Evolutionary conservation across 2,329 filamentous ascomycete species (phyloP).

Genomic region (Cryphonectria radicalis): DNA sequence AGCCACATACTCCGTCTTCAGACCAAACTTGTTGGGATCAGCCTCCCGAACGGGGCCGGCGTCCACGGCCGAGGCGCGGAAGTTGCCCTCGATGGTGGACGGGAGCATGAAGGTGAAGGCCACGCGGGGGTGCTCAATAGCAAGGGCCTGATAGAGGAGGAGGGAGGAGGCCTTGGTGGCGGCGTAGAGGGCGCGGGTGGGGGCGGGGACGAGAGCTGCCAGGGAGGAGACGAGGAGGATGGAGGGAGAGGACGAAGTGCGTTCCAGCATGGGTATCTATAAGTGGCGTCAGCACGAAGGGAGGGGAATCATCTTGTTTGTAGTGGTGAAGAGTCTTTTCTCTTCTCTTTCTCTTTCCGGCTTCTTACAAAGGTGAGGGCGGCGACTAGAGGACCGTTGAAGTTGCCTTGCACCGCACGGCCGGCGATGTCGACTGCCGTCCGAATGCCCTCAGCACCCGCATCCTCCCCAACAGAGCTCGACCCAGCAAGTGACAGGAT

Average conservation of each 20-base stretch:
- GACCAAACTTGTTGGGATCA: slow-evolving; percentile 37
- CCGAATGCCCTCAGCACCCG: slow-evolving; percentile 32
- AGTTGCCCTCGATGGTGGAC: slow-evolving; percentile 41
- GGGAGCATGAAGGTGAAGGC: slow-evolving; percentile 39
- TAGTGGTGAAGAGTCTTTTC: background rate
- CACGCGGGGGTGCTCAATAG: slow-evolving; percentile 40
- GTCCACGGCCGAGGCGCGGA: slow-evolving; percentile 41
- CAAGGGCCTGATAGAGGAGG: slow-evolving; percentile 40
- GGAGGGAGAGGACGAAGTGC: slow-evolving; percentile 34
- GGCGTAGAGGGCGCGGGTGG: slow-evolving; percentile 40
- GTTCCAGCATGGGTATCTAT: slow-evolving; percentile 37
- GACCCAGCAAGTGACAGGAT: slow-evolving; percentile 37
- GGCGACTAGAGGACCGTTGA: slow-evolving; percentile 38
- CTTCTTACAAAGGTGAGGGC: slow-evolving; percentile 35
- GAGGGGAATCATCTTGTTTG: background rate
- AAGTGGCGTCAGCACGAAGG: background rate
- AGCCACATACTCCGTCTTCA: slow-evolving; percentile 39
- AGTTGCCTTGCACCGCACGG: slow-evolving; percentile 37
- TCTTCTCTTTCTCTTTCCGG: no score
- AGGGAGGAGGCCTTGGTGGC: slow-evolving; percentile 41
- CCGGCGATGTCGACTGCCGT: slow-evolving; percentile 33
- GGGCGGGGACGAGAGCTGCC: slow-evolving; percentile 38
- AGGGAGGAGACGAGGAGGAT: slow-evolving; percentile 28
- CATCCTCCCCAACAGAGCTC: slow-evolving; percentile 31
- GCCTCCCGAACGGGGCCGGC: slow-evolving; percentile 33